These are phyloP conservation scores for Hypoxylon sp. DNA, from an alignment of 2,329 filamentous ascomycete species.

Conservation along the genomic window DNA sequence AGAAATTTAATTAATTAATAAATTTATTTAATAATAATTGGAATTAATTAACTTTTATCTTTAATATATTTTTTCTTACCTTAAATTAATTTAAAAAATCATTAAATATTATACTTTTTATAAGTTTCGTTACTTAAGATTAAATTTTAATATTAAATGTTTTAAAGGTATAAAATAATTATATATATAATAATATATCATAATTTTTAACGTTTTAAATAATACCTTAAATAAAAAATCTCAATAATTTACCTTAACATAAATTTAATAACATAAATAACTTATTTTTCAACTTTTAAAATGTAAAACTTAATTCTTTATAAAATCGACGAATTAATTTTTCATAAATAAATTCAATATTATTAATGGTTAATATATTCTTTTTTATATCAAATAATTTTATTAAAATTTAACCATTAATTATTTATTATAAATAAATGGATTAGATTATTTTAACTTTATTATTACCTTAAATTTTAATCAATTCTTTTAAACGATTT, in stretches of 20 bases:
- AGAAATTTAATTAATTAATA: background rate
- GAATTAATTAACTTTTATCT: background rate
- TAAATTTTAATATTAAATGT: conserved; percentile 1
- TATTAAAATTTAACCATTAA: background rate
- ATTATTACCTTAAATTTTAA: background rate
- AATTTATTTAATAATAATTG: background rate
- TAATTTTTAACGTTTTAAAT: background rate
- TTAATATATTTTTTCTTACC: background rate
- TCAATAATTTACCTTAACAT: background rate
- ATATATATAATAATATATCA: background rate
- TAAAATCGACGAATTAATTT: too few species aligned
- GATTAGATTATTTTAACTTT: background rate
- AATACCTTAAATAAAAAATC: background rate
- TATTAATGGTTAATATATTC: background rate
- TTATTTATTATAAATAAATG: background rate
- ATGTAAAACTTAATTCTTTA: too few species aligned
- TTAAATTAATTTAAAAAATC: background rate
- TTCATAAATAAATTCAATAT: background rate
- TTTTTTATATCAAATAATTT: background rate
- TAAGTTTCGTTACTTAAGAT: background rate
- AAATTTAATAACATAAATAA: background rate
- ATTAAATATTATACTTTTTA: background rate
- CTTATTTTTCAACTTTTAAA: background rate
- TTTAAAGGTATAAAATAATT: background rate
- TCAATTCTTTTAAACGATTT: too few species aligned